Evolutionary conservation across 768 basidiomycete species (phyloP).

Genomic region (Rhodotorula babjevae): DNA sequence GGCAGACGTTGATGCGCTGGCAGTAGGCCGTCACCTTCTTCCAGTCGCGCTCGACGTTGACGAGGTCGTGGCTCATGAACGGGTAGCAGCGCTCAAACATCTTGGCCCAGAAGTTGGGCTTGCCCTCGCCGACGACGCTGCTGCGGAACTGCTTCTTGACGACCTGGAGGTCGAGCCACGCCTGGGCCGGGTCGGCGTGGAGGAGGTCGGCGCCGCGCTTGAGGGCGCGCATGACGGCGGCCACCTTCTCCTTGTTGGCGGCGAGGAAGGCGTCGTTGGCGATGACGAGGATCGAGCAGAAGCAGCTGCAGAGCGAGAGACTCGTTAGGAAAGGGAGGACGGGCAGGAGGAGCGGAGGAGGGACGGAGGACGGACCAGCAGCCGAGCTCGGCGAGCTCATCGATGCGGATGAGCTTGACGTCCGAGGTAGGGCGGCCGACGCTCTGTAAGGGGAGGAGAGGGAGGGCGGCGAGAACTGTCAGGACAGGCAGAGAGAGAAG

Average conservation of each 20-base stretch:
- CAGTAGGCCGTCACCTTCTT: slow-evolving; percentile 39
- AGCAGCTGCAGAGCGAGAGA: background rate
- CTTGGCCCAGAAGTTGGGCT: slow-evolving; percentile 25
- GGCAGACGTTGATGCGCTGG: slow-evolving; percentile 37
- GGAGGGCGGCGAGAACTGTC: background rate
- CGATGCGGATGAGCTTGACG: slow-evolving; percentile 42
- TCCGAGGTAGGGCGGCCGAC: slow-evolving; percentile 36
- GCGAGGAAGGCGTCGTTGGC: slow-evolving; percentile 38
- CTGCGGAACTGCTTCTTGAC: slow-evolving; percentile 34
- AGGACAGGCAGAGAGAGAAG: too few relatives aligned
- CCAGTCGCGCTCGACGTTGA: slow-evolving; percentile 39
- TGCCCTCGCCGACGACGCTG: background rate
- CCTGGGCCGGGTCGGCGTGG: slow-evolving; percentile 28
- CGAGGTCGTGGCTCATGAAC: slow-evolving; percentile 38
- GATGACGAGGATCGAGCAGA: slow-evolving; percentile 16
- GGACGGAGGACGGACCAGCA: slow-evolving; percentile 3
- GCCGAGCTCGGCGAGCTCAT: slow-evolving; percentile 40
- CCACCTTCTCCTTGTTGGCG: slow-evolving; percentile 34
- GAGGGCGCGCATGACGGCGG: slow-evolving; percentile 41
- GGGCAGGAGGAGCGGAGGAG: too few relatives aligned
- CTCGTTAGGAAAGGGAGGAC: too few relatives aligned
- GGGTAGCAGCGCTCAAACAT: slow-evolving; percentile 41
- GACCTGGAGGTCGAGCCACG: slow-evolving; percentile 36
- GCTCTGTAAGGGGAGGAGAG: background rate
- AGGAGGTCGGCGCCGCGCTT: slow-evolving; percentile 39